Base-by-base conservation (phyloP, 2,329 filamentous ascomycete species). In the Ceratocystiopsis minuta region DNA sequence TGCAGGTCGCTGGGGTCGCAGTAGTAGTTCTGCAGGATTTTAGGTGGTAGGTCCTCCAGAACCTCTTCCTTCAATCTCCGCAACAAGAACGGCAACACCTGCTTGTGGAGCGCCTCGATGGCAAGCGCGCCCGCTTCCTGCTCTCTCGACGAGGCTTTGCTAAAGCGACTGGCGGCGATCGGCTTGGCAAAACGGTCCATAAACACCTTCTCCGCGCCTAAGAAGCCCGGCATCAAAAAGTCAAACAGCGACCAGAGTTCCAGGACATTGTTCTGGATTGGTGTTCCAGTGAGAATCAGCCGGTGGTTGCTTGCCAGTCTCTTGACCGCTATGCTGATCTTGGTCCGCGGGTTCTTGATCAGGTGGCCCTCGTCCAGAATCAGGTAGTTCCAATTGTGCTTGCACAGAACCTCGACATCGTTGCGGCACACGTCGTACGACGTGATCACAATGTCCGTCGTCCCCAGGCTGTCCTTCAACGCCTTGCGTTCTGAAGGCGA, bases 11-110 rank as follows among this genome's bases (percentile, higher is more conserved):
- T 94, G 16, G 94, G 77, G 54, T 98, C 90, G 59, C 90, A 98
- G 63, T 98, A 98, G 64, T 98, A 98, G 60, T 98, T 98, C 57
- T 98, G 90, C 40, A 98, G 65, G 53, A 98, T 98, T 75, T 98
- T 98, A 9, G 90, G 90, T 2, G 90, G 90, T 10, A 98, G 67
- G 53, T 98, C 90, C 51, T 98, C 83, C 45, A 98, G 68, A 16
- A 98, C 90, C 58, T 98, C 90, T 61, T 98, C 90, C 62, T 98
- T 98, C 51, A 98, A 71, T 52, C 90, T 87, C 46, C 90, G 84
- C 34, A 98, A 73, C 47, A 98, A 67, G 77, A 98, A 98, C 1
- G 90, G 90, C 32, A 98, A 65, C 2, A 98, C 92, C 56, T 98
- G 90, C 58, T 98, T 98, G 63, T 98, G 90, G 17, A 98, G 67